Base-by-base conservation (phyloP, 2,329 filamentous ascomycete genomes). In the Botrytis hyacinthi region DNA sequence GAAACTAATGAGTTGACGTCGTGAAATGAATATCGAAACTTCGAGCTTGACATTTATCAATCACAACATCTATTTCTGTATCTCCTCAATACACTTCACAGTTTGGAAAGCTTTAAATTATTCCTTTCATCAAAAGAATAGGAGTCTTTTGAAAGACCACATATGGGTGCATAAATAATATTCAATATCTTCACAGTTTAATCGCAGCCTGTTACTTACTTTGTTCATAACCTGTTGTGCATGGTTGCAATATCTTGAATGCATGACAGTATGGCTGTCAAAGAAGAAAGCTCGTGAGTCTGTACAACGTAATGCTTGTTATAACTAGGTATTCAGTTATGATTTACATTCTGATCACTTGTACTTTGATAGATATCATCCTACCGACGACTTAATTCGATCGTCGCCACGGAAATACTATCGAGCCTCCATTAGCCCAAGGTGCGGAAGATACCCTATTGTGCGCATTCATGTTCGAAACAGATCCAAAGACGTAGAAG, bases 321-420 rank as follows among this genome's bases (percentile, higher is more conserved):
- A 18, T 48, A 20, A 40, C 7, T 61, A n/a, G n/a, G n/a, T n/a
- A n/a, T 14, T 54, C 22, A 37, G 20, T 35, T 61, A 9, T 4
- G 40, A n/a, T 59, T 51, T 16, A 37, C 42, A 35, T 40, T 22
- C 70, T 73, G 60, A 73, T 51, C 22, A 71, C 42, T 44, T 29
- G 29, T 29, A 44, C 42, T 63, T 42, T 40, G 22, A 22, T 73
- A 93, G 91, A 80, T 87, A 87, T 81, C 87, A 88, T 83, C 88
- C 89, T 74, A 92, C 91, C 76, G 89, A 93, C 77, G 84, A 85
- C 78, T 84, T 93, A 75, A 86, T 93, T 76, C 86, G 89, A 71
- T 84, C 85, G 74, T 85, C 83, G 67, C 87, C 87, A 75, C 88
- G 90, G 79, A 91, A 87, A 77, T 92, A 92, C 81, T 94, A 91